Evolutionary conservation across 139 green algal species (phyloP), one percentile per base, ranked within the genome.

Genomic region (Closterium sp.): DNA sequence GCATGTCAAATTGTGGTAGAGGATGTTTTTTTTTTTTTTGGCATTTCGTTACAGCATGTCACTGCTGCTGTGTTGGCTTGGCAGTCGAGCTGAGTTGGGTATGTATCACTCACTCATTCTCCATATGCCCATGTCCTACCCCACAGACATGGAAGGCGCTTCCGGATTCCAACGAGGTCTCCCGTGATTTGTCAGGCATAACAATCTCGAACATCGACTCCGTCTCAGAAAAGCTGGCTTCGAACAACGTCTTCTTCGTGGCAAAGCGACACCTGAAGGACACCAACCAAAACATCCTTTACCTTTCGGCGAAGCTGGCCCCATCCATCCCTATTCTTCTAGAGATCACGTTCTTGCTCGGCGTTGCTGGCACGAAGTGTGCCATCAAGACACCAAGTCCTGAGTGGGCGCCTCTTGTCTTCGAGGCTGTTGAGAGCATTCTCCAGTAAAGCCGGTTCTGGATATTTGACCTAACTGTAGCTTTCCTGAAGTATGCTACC

Each of bases 181-280:
- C 91, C 31, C n/a, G 42, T 30, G 92, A 92, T 87, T 30, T 94
- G 17, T n/a, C n/a, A n/a, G 79, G 17, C 28, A 17, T 89, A 22
- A 29, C 31, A 70, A 93, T 94, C 89, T 28, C 0, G 17, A 94
- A 88, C 27, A 91, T 93, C 27, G 62, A 79, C 85, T 87, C 31
- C 11, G 87, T 89, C 31, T 89, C 87, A 28, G 24, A 89, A 62
- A 42, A 91, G 89, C 84, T 95, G 38, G 34, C n/a, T 2, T 24
- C 13, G 0, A 86, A 34, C 31, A 95, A 94, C 70, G 84, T 95
- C n/a, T 95, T 95, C 91, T 95, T 95, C 31, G 88, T 95, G 31
- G 93, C 93, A 0, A 88, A 89, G 79, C 86, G 93, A 22, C 90
- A 87, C 17, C 90, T 95, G 0, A 92, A 92, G n/a, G 93, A 93